These are phyloP conservation scores for Penicillium soppii DNA, from an alignment of 495 filamentous ascomycete species.

Conservation along the genomic window DNA sequence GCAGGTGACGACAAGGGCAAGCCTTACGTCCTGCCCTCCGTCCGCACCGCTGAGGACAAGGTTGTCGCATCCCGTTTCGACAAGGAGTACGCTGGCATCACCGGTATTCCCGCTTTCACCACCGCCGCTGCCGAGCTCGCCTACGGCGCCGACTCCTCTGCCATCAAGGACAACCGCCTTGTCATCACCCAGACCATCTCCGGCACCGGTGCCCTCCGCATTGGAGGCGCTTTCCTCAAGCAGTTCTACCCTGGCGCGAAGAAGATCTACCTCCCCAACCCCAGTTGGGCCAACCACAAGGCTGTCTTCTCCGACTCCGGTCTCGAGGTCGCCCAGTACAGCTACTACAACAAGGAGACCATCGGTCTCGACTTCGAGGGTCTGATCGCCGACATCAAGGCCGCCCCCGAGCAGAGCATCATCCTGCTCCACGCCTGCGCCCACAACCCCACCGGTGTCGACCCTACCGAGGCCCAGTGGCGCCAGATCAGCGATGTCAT, in stretches of 20 bases:
- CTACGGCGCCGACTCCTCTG: constrained; percentile 76
- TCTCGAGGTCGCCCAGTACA: constrained; percentile 87
- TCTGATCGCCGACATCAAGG: constrained; percentile 86
- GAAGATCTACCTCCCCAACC: constrained; percentile 92
- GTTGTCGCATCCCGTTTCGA: constrained; percentile 73
- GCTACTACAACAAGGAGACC: constrained; percentile 98
- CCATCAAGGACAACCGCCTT: constrained; percentile 73
- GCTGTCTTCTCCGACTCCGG: constrained; percentile 94
- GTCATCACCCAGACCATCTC: constrained; percentile 98
- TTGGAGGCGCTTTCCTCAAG: constrained; percentile 89
- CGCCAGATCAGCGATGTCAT: constrained; percentile 84
- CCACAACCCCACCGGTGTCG: constrained; percentile 97
- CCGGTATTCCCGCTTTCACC: constrained; percentile 90
- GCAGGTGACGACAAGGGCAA: constrained; percentile 89
- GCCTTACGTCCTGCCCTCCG: constrained; percentile 95
- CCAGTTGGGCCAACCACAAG: constrained; percentile 97
- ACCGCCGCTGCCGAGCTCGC: constrained; percentile 87
- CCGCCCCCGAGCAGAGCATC: constrained; percentile 79
- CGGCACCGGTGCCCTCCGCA: constrained; percentile 91
- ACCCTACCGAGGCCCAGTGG: constrained; percentile 93
- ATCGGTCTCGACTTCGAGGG: constrained; percentile 98
- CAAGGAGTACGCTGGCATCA: constrained; percentile 98
- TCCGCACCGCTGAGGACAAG: constrained; percentile 83
- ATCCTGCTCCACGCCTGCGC: constrained; percentile 96
- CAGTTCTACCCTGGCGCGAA: constrained; percentile 87